Percentiles rank a stretch among this genome's conserved stretches.
Conservation (phyloP, 352 stramenopile species). For the Phytophthora fragariaefolia region DNA sequence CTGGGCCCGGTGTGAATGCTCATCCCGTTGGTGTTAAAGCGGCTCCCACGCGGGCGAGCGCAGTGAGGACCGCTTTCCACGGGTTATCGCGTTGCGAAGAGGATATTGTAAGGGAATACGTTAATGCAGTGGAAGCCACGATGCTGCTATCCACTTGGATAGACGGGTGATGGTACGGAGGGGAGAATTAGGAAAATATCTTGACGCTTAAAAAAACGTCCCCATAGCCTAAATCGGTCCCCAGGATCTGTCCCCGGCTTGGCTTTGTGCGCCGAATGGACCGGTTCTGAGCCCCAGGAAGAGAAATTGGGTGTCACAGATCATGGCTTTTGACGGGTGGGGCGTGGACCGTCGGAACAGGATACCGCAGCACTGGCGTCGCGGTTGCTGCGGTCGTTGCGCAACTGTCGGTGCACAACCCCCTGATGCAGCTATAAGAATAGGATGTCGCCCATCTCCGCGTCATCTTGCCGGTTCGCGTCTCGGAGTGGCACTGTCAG, state of each 20-base stretch:
- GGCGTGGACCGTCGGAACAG: slow-evolving; percentile 37
- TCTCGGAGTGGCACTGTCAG: too few relatives aligned
- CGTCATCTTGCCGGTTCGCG: not conserved
- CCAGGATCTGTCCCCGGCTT: slow-evolving; percentile 9
- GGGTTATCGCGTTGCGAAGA: not conserved
- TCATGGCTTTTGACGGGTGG: slow-evolving; percentile 9
- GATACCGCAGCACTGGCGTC: not conserved
- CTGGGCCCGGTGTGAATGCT: slow-evolving; percentile 32
- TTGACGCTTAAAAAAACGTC: slow-evolving; percentile 27
- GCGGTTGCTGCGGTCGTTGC: not conserved
- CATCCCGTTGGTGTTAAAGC: slow-evolving; percentile 29
- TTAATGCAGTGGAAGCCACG: not conserved
- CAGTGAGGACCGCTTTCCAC: not conserved
- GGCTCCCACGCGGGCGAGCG: not conserved
- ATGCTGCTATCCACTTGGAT: not conserved
- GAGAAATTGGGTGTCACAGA: not conserved
- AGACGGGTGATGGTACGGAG: slow-evolving; percentile 9
- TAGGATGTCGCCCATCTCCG: not conserved
- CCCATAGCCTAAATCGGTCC: slow-evolving; percentile 30
- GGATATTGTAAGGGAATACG: not conserved
- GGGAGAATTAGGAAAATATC: slow-evolving; percentile 6
- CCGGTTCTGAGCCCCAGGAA: not conserved
- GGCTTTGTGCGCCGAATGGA: slow-evolving; percentile 1
- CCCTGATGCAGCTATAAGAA: not conserved
- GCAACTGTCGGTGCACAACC: not conserved